Evolutionary conservation across 2,329 filamentous ascomycete genomes (phyloP), one percentile per base, ranked within the genome.

Genomic region (Colletotrichum sp.): DNA sequence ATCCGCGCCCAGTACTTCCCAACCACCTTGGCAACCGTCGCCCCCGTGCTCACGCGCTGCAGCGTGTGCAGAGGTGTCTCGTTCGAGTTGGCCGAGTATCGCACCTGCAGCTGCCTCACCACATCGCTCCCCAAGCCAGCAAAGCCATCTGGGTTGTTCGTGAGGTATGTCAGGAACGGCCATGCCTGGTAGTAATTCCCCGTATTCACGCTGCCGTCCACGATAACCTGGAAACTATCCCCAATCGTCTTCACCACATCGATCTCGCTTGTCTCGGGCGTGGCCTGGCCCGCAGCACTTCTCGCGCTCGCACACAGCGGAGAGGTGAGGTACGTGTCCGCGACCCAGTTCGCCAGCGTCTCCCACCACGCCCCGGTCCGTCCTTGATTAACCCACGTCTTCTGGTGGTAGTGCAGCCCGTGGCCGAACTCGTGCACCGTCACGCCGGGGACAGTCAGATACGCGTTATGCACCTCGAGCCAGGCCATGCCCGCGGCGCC

Each of bases 121-220:
- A 85, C 84, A 13, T 84, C 83, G 48, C 81, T 81, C 8, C 87
- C 87, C 2, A 89, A 77, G 27, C 83, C 86, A 27, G 80, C 76
- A 68, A 84, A 86, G 27, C 83, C 80, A 78, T 89, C 88, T 0
- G 84, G 88, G 79, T 90, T 90, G 77, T 87, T 85, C 34, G 86
- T 85, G 48, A 90, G 79, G 79, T 88, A 90, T 1, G 85, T 80
- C 30, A 90, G 79, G 75, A 90, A 88, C 0, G 88, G 88, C 87
- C 87, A 90, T 2, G 88, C 86, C 75, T 89, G 83, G 81, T 90
- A 90, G 78, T 89, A 87, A 80, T 90, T 90, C 12, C 85, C 88
- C 2, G 82, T 81, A 22, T 81, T 79, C 0, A 78, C 75, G 0
- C 84, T 82, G 4, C 86, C 88, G 52, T 90, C 88, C 3, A 90